phyloP scores from a whole-genome alignment of 2,329 filamentous ascomycete genomes.

The Aspergillus brunneoviolaceus region DNA sequence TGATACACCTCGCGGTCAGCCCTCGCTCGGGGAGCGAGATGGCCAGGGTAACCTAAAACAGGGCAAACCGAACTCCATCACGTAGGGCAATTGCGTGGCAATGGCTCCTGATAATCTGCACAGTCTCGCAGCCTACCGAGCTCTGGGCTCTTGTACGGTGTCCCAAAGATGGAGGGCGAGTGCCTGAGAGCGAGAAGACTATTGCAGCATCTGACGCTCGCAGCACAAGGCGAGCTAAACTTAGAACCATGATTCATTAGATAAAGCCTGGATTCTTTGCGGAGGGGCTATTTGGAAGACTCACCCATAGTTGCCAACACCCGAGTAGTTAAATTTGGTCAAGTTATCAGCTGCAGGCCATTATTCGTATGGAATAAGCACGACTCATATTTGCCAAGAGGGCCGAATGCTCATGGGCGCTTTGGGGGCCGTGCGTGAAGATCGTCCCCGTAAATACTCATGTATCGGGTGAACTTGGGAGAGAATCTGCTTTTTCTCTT shows the following conservation, averaged over 20 bases:
- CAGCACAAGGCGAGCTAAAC: not conserved
- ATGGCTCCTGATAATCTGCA: too few relatives aligned
- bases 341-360: not conserved
- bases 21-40: too few relatives aligned
- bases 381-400: not conserved
- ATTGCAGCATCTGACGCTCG: not conserved
- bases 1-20: too few relatives aligned
- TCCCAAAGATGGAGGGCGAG: not conserved
- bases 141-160: not conserved
- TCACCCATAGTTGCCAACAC: not conserved
- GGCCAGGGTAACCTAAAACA: too few relatives aligned
- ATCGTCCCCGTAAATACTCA: not conserved
- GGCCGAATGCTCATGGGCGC: not conserved
- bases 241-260: not conserved
- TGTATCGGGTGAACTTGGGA: not conserved
- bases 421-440: not conserved
- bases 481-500: not conserved
- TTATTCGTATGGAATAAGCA: not conserved
- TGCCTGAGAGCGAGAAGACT: not conserved
- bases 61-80: too few relatives aligned
- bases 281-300: not conserved
- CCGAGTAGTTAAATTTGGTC: not conserved
- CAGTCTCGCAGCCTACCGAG: too few relatives aligned
- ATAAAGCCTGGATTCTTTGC: not conserved
- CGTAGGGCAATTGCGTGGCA: too few relatives aligned